Base-by-base conservation (phyloP, 805 yeast genomes). In the Wickerhamiella sergipiensis region DNA sequence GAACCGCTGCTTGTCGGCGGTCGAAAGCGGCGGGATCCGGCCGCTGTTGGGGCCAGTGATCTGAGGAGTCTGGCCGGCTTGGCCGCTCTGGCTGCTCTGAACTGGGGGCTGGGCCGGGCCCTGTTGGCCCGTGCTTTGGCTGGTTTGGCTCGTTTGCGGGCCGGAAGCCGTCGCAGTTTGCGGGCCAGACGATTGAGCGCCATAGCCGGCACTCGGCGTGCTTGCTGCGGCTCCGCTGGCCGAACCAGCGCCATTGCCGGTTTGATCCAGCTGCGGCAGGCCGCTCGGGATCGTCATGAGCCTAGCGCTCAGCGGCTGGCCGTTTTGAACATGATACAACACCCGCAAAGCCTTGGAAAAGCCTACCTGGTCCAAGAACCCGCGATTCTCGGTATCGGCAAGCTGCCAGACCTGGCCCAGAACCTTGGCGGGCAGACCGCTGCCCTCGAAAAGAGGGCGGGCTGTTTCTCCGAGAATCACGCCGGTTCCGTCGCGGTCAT, bases 321-420 rank as follows among this genome's bases (percentile, higher is more conserved):
- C 94, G 9, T 72, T 65, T 70, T 92, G 97, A 45, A 85, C 81
- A 63, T 86, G 85, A 24, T 94, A 95, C 60, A 92, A 85, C 57
- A 87, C 71, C 64, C 99, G 78, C 79, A 92, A 75, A 19, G 97
- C 95, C 49, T 80, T 76, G 55, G 84, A 78, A 67, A 92, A 92
- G 23, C 89, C 90, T 51, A 76, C 73, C 62, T 81, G 85, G 58
- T 82, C 83, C 55, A 92, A 72, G 61, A 81, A 84, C 0, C 99
- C 99, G 55, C 80, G 74, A 68, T 87, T 87, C 53, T 79, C 81
- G n/a, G 78, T 76, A 67, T 92, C 99, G n/a, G 95, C 88, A 36
- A 84, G 64, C 65, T 85, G 89, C 98, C 98, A 92, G 55, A 92
- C 81, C 66, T 88, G 92, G 9, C 96, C 95, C 36, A 92, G 72